Evolutionary conservation across 805 yeast species (phyloP), one percentile per base, ranked within the genome.

Genomic region (Ogataea thermomethanolica): DNA sequence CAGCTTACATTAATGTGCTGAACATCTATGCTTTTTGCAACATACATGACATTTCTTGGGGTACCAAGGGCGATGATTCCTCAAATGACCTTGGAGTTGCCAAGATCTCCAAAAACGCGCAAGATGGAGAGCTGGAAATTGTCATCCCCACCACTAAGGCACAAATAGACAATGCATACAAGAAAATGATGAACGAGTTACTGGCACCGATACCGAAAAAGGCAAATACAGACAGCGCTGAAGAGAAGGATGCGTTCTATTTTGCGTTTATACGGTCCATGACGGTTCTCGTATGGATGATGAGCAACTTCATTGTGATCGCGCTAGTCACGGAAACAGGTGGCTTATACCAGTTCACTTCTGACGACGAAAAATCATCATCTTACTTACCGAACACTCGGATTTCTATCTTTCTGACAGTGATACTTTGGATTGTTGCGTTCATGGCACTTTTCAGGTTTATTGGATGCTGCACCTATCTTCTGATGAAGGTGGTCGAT

Each of bases 1-100:
- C 99, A 0, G 78, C 95, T 0, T 93, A 90, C 61, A 81, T 89
- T 64, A 90, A 91, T 56, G 91, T 90, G 38, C 70, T 91, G 58
- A 89, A 88, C 62, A 91, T 91, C 46, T 91, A 91, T 64, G 95
- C 98, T 2, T 90, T 91, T 61, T 90, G 97, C 69, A 91, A 91
- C 64, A 83, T 91, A 45, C 96, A 91, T 62, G 99, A 91, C 68
- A 81, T 91, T 34, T 85, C 96, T 6, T 91, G 98, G 98, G 98
- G 98, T 60, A 91, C 96, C 4, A 87, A 90, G 61, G 96, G 95
- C 34, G 87, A 81, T 36, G 79, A 78, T 8, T 73, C 78, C 58
- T 78, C 69, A 57, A 76, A 69, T 65, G 95, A 76, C 61, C 71
- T 93, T 53, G 98, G 97, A 45, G 79, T 82, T 32, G 96, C 95